Evolutionary conservation across 257 asterid species (phyloP).

Genomic region (Jacaranda mimosifolia): DNA sequence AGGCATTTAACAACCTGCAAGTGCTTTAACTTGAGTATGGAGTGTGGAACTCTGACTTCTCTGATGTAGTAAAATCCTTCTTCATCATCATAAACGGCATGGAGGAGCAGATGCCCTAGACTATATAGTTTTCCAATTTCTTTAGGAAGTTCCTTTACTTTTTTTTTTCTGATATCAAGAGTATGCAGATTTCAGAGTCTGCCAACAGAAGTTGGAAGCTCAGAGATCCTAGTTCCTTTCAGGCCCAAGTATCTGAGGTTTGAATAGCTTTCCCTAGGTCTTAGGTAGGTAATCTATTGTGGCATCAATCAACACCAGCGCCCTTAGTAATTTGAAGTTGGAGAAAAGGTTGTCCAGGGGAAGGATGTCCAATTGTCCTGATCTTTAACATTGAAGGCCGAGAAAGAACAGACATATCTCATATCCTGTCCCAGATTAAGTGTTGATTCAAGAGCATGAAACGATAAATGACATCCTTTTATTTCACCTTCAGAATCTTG

Average conservation of each 20-base stretch:
- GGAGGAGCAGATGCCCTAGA: conserved; percentile 37
- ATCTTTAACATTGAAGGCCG: conserved; percentile 21
- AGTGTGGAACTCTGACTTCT: conserved; percentile 32
- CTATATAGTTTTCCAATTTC: conserved; percentile 32
- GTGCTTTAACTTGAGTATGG: conserved; percentile 37
- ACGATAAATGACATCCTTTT: conserved; percentile 34
- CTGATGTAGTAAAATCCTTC: conserved; percentile 16
- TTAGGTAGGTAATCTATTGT: conserved; percentile 27
- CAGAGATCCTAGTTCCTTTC: conserved; percentile 29
- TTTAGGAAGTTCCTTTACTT: conserved; percentile 34
- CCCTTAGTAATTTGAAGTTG: conserved; percentile 32
- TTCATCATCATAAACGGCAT: background rate
- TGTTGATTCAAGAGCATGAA: conserved; percentile 24
- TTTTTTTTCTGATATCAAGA: conserved; percentile 35
- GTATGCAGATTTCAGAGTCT: conserved; percentile 38
- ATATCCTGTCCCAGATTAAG: background rate
- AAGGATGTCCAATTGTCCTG: background rate
- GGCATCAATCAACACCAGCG: conserved; percentile 32
- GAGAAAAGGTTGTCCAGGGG: conserved; percentile 16
- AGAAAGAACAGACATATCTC: conserved; percentile 29
- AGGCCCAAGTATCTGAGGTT: conserved; percentile 37
- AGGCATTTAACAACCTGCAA: conserved; percentile 39
- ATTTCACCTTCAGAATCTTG: conserved; percentile 13
- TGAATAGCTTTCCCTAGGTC: conserved; percentile 36
- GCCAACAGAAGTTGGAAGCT: conserved; percentile 36